Percentiles rank a stretch among this genome's conserved stretches.
Conservation (phyloP, 106 monocot species). For the Dendrobium nobile region DNA sequence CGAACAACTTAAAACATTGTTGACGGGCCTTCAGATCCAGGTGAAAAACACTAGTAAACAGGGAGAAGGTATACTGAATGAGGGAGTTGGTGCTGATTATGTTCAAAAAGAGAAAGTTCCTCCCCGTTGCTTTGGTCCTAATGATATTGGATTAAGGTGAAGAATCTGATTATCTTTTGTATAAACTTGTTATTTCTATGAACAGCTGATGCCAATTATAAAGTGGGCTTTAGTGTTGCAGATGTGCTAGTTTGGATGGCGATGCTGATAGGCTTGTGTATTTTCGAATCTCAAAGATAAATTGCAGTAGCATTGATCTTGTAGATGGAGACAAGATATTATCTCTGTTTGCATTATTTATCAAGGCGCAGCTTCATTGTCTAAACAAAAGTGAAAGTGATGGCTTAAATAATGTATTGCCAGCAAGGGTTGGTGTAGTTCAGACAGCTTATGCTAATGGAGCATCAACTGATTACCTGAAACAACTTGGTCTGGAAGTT, state of each 20-base stretch:
- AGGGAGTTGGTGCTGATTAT: conserved; percentile 82
- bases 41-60: conserved; percentile 62
- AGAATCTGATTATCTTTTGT: conserved; percentile 6
- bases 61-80: conserved; percentile 82
- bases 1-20: conserved; percentile 41
- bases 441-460: conserved; percentile 99
- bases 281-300: conserved; percentile 42
- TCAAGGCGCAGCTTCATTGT: conserved; percentile 58
- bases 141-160: conserved; percentile 68
- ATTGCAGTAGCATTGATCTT: conserved; percentile 54
- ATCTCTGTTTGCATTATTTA: conserved; percentile 86
- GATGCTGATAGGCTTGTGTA: conserved; percentile 92
- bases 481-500: conserved; percentile 62
- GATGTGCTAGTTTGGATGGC: conserved; percentile 94
- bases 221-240: conserved; percentile 39
- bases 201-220: conserved; percentile 16
- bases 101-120: conserved; percentile 87
- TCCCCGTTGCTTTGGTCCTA: conserved; percentile 57
- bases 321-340: conserved; percentile 94
- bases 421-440: conserved; percentile 57
- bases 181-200: not conserved
- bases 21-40: conserved; percentile 46
- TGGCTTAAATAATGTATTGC: conserved; percentile 12
- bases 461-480: conserved; percentile 78
- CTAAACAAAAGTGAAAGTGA: conserved; percentile 26